A percentile compares a stretch with the other conserved stretches of the same genome.
Evolutionary conservation across 768 basidiomycete genomes (phyloP).

Genomic region (Serendipita vermifera): DNA sequence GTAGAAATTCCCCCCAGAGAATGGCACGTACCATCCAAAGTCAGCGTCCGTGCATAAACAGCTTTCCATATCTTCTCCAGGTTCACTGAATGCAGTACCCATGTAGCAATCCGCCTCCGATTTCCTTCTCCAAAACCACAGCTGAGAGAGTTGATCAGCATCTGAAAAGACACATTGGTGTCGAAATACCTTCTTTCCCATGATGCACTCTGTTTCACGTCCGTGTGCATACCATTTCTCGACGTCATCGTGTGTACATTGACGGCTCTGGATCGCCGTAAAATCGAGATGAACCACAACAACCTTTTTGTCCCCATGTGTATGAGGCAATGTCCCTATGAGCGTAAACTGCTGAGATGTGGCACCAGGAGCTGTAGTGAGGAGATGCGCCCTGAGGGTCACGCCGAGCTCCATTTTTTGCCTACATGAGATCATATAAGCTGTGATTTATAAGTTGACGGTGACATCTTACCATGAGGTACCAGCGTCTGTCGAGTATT

Average conservation of each 20-base stretch:
- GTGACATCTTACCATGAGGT: conserved; percentile 49
- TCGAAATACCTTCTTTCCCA: conserved; percentile 94
- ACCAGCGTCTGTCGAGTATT: conserved; percentile 76
- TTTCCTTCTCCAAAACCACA: conserved; percentile 88
- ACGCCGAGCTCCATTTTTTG: conserved; percentile 53
- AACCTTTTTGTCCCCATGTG: conserved; percentile 36
- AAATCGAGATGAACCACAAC: conserved; percentile 79
- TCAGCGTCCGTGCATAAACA: conserved; percentile 80
- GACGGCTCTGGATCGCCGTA: conserved; percentile 43
- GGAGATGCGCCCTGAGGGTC: conserved; percentile 52
- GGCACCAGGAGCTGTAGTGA: conserved; percentile 88
- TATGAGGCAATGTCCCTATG: conserved; percentile 58
- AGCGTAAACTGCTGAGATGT: conserved; percentile 94
- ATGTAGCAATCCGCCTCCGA: conserved; percentile 76
- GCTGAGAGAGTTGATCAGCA: conserved; percentile 35
- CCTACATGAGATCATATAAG: too few species aligned
- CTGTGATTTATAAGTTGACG: background rate
- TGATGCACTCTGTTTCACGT: conserved; percentile 62
- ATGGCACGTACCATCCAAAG: conserved; percentile 70
- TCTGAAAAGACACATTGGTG: too few species aligned
- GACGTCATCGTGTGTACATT: conserved; percentile 62
- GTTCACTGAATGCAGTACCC: conserved; percentile 78
- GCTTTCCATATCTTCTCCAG: conserved; percentile 64
- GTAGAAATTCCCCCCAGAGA: background rate
- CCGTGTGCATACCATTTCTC: conserved; percentile 80